Evolutionary conservation across 1,139 yeast species (phyloP), one percentile per base, ranked within the genome.

Genomic region (Magnusiomyces tetraspermus): DNA sequence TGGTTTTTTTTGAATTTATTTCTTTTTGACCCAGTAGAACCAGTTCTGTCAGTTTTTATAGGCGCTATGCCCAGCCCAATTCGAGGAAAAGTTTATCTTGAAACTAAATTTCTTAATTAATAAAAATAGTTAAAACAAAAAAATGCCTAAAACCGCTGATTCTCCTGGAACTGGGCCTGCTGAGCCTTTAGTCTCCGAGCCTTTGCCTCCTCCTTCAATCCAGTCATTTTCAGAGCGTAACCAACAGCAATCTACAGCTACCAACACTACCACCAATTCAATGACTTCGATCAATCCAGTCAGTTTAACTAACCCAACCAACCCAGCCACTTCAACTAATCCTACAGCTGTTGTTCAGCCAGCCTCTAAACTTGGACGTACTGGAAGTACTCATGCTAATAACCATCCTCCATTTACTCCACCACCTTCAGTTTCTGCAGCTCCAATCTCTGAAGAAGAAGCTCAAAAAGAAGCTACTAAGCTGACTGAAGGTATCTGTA

Each of bases 391-490:
- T 21, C 42, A 38, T 38, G 24, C n/a, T 10, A 38, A 38, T 15
- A 38, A 38, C 42, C 42, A 38, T 38, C 22, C 42, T 19, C 42
- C 42, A n/a, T 38, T 38, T 33, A 5, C 22, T 17, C 24, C 8
- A 17, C 42, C 42, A 19, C 24, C 8, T 5, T 10, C 11, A 36
- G 6, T 17, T 5, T 6, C 42, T 19, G 31, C 49, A n/a, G 21
- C 49, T 3, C 49, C 49, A 5, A 19, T 46, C 33, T 51, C 50
- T 13, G 53, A 51, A 23, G 55, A 54, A 46, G 55, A 50, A 30
- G 54, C 53, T 22, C 50, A 53, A 40, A 52, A 54, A 22, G 53
- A 51, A 11, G 57, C 57, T 15, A 52, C 54, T 15, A 54, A 54
- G 45, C 51, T 54, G 15, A 54, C 50, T 22, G 57, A 52, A 23